These are phyloP conservation scores for Leptomonas pyrrhocoris DNA, from an alignment of 208 protist genomes.

Conservation along the genomic window DNA sequence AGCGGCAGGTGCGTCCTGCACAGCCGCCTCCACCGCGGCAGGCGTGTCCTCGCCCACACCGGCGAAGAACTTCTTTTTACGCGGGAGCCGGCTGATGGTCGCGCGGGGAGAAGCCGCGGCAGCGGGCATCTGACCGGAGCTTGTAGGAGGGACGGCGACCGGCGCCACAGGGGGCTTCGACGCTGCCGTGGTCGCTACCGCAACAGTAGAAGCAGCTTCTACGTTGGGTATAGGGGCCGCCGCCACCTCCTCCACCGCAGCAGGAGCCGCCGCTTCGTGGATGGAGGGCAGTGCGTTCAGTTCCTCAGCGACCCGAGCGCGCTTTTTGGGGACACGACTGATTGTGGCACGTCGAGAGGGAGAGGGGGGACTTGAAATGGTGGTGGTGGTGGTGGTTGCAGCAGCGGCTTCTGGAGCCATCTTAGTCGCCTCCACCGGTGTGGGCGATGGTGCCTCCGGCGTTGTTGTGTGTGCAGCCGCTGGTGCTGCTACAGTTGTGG, in stretches of 20 bases:
- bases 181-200: background rate
- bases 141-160: background rate
- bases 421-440: too few relatives aligned
- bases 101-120: background rate
- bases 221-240: background rate
- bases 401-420: background rate
- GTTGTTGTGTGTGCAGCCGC: too few relatives aligned
- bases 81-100: constrained; percentile 3
- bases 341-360: constrained; percentile 1
- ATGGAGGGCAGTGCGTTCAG: background rate
- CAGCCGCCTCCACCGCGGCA: background rate
- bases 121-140: background rate
- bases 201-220: background rate
- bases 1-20: background rate
- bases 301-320: background rate
- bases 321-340: constrained; percentile 3
- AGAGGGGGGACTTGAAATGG: background rate
- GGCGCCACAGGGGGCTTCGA: background rate
- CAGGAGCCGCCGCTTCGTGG: background rate
- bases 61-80: constrained; percentile 12
- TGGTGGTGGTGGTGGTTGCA: background rate
- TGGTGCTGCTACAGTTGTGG: background rate
- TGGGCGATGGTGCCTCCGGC: too few relatives aligned
- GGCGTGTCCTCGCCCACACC: background rate
- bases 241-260: too few relatives aligned